phyloP scores from a whole-genome alignment of 1,284 basidiomycete species.

The Anthracocystis setariae region DNA sequence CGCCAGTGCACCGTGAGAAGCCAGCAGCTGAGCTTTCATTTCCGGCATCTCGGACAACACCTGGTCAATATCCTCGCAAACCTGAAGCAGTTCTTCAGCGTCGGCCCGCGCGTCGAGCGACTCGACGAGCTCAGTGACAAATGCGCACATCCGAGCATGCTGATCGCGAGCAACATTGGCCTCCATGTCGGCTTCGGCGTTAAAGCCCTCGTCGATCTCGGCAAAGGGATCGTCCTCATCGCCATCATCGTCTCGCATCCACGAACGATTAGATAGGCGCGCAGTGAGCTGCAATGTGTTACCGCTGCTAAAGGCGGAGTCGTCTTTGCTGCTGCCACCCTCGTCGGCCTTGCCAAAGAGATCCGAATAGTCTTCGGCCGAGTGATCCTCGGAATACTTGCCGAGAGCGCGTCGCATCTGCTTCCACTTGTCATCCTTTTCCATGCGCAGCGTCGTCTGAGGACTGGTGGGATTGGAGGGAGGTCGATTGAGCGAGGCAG shows the following conservation, averaged over 20 bases:
- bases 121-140: slow-evolving; percentile 85
- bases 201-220: slow-evolving; percentile 58
- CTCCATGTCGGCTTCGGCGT: slow-evolving; percentile 58
- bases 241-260: slow-evolving; percentile 52
- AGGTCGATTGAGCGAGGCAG: slow-evolving; percentile 18
- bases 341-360: slow-evolving; percentile 46
- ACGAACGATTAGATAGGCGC: slow-evolving; percentile 57
- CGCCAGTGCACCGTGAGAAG: slow-evolving; percentile 91
- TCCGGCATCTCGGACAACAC: slow-evolving; percentile 86
- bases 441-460: slow-evolving; percentile 29
- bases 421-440: slow-evolving; percentile 52
- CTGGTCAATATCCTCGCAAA: slow-evolving; percentile 85
- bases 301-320: slow-evolving; percentile 25
- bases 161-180: slow-evolving; percentile 62
- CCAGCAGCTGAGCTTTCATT: slow-evolving; percentile 86
- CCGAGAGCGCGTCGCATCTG: slow-evolving; percentile 52
- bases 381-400: slow-evolving; percentile 52
- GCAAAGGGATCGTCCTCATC: slow-evolving; percentile 61
- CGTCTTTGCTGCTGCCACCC: slow-evolving; percentile 26
- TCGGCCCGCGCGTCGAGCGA: slow-evolving; percentile 81
- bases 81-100: slow-evolving; percentile 81
- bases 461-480: slow-evolving; percentile 39
- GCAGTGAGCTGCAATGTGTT: slow-evolving; percentile 51
- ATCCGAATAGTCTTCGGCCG: slow-evolving; percentile 58
- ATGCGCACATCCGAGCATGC: slow-evolving; percentile 79